Evolutionary conservation across 1,284 basidiomycete species (phyloP).

Genomic region (Stygiomarasmius scandens): DNA sequence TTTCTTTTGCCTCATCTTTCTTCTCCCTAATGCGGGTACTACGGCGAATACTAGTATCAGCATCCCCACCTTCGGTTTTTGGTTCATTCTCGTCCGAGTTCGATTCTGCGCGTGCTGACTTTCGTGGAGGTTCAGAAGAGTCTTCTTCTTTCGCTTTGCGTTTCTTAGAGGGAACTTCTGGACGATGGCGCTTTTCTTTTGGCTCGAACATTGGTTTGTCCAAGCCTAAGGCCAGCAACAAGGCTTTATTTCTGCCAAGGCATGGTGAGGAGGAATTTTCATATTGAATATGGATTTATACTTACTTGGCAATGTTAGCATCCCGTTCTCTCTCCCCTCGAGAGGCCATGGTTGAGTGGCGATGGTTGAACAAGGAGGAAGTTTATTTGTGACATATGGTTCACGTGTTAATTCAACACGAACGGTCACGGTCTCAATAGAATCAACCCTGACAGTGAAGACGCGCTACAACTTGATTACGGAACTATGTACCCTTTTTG

Average conservation of each 20-base stretch:
- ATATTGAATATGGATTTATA: not conserved
- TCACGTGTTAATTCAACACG: not conserved
- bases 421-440: not conserved
- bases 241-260: slow-evolving; percentile 40
- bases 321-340: slow-evolving; percentile 52
- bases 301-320: slow-evolving; percentile 45
- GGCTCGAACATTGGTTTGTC: slow-evolving; percentile 50
- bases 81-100: slow-evolving; percentile 5
- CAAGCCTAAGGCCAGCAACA: slow-evolving; percentile 47
- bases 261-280: not conserved
- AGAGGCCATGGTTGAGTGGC: slow-evolving; percentile 35
- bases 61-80: too few species aligned
- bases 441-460: too few species aligned
- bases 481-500: slow-evolving; percentile 23
- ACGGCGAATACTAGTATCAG: slow-evolving; percentile 44
- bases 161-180: slow-evolving; percentile 27
- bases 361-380: not conserved
- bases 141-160: slow-evolving; percentile 37
- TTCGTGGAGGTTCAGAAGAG: slow-evolving; percentile 19
- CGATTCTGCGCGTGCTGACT: slow-evolving; percentile 31
- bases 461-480: too few species aligned
- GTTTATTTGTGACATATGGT: not conserved
- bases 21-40: slow-evolving; percentile 68
- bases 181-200: slow-evolving; percentile 37
- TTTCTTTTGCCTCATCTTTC: slow-evolving; percentile 38